Base-by-base conservation (phyloP, 352 stramenopile species). In the Thraustochytrium striatum region DNA sequence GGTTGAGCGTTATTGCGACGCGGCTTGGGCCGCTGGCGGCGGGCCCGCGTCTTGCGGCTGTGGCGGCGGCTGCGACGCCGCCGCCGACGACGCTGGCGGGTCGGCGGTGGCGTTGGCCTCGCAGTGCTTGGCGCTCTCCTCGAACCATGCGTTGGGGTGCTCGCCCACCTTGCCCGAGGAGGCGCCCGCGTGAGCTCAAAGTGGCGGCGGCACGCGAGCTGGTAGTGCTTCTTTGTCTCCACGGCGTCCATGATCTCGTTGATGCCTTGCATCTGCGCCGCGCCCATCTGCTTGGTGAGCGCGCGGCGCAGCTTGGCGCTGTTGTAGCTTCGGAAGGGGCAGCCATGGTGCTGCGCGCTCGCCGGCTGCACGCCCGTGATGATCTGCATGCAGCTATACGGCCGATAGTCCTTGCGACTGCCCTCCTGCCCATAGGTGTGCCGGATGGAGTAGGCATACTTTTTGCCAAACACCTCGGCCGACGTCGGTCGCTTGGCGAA, bases 391-490 rank as follows among this genome's bases (percentile, higher is more conserved):
- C 86, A 89, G 19, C 65, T 82, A 21, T 85, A 84, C 28, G 95
- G 93, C 28, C 91, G 95, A 84, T 99, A 99, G 85, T 96, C 94
- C 69, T 94, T 95, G 72, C 96, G 90, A 82, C 98, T 99, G 61
- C 96, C 96, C 86, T 99, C 96, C 84, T 99, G 99, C 47, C 96
- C 96, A 86, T 99, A 99, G 88, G 97, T 98, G 89, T 99, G 95
- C 62, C 96, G 91, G 68, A 99, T 97, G 86, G 96, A 98, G 89
- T 99, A 99, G 16, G 91, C 87, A 85, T 99, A 99, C 72, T 97
- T 91, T 82, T 99, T 99, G 85, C 96, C 93, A 85, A 99, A 99
- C 79, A 98, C 90, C 59, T 99, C 96, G 11, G 94, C 86, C 2
- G 92, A 96, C 85, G 98, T 97, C 62, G 98, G 96, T 25, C 83